These are phyloP conservation scores for Immersiella caudata DNA, from an alignment of 495 filamentous ascomycete genomes.

Conservation along the genomic window DNA sequence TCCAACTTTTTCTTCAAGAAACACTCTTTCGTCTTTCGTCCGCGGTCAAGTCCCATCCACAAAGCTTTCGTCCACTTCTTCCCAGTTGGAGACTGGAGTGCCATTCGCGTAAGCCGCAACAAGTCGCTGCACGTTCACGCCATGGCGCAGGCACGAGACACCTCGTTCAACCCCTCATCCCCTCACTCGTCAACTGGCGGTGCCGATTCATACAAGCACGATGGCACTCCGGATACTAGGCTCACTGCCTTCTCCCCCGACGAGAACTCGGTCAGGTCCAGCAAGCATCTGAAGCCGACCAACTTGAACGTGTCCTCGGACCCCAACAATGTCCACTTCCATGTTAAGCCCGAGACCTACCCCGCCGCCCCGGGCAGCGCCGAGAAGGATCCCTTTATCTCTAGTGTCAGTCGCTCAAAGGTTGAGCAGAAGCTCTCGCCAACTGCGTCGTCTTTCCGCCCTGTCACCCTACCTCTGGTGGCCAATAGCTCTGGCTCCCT, in stretches of 20 bases:
- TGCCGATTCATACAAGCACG: slow-evolving; percentile 54
- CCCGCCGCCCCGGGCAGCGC: slow-evolving; percentile 16
- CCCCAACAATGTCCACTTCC: slow-evolving; percentile 19
- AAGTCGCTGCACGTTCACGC: slow-evolving; percentile 9
- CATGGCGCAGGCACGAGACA: slow-evolving; percentile 43
- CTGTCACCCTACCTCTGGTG: slow-evolving; percentile 38
- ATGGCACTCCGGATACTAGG: slow-evolving; percentile 64
- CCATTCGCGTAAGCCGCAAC: background rate
- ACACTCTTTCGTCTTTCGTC: slow-evolving; percentile 16
- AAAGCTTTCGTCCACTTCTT: slow-evolving; percentile 21
- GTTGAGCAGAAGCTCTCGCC: slow-evolving; percentile 51
- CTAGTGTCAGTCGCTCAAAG: slow-evolving; percentile 31
- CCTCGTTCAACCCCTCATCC: slow-evolving; percentile 50
- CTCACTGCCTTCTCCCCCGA: slow-evolving; percentile 67
- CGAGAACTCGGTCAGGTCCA: slow-evolving; percentile 46
- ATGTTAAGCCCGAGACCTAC: slow-evolving; percentile 17
- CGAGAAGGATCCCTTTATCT: slow-evolving; percentile 51
- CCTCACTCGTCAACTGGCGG: slow-evolving; percentile 61
- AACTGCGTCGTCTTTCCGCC: slow-evolving; percentile 51
- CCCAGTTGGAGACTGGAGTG: background rate
- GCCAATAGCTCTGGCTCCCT: slow-evolving; percentile 39
- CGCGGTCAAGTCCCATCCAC: slow-evolving; percentile 25
- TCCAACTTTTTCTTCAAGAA: slow-evolving; percentile 19
- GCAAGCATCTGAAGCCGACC: slow-evolving; percentile 34
- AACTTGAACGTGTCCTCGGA: slow-evolving; percentile 24